Percentiles rank a stretch among this genome's conserved stretches.
Conservation (phyloP, 352 stramenopile genomes). For the Blastocystis hominis region DNA sequence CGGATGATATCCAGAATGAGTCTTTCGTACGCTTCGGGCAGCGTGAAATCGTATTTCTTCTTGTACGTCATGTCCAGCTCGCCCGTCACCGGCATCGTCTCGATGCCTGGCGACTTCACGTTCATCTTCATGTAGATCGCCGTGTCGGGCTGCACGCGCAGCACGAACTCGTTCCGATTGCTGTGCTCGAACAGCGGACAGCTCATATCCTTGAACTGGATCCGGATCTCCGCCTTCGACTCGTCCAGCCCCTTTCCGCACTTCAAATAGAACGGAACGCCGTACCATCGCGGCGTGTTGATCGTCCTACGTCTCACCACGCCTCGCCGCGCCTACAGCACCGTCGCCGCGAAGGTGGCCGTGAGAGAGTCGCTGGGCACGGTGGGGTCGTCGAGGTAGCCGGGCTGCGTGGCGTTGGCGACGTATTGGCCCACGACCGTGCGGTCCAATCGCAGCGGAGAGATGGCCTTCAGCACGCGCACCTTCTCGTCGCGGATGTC, state of each 20-base stretch:
- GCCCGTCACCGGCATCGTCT: constrained; percentile 77
- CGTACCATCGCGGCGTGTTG: constrained; percentile 85
- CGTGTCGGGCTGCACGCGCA: constrained; percentile 88
- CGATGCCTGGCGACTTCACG: constrained; percentile 63
- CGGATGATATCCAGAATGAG: constrained; percentile 91
- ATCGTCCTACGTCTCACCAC: constrained; percentile 70
- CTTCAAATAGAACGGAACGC: constrained; percentile 97
- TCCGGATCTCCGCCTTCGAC: constrained; percentile 86
- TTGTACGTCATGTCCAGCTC: constrained; percentile 91
- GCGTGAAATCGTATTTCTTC: constrained; percentile 71
- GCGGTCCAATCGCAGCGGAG: constrained; percentile 81
- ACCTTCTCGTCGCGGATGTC: constrained; percentile 93
- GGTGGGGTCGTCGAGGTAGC: constrained; percentile 86
- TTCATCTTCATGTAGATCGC: constrained; percentile 84
- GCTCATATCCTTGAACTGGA: constrained; percentile 86
- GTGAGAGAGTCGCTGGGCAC: constrained; percentile 82
- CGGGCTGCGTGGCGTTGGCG: constrained; percentile 69
- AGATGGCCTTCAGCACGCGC: constrained; percentile 87
- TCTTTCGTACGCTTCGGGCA: constrained; percentile 90
- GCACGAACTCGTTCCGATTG: constrained; percentile 85
- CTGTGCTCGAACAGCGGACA: constrained; percentile 71
- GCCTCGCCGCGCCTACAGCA: constrained; percentile 63
- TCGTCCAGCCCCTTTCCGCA: constrained; percentile 93
- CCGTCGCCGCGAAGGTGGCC: constrained; percentile 78
- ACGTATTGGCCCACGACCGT: constrained; percentile 92